phyloP scores from a whole-genome alignment of 768 basidiomycete species.

The Amanita thiersii region DNA sequence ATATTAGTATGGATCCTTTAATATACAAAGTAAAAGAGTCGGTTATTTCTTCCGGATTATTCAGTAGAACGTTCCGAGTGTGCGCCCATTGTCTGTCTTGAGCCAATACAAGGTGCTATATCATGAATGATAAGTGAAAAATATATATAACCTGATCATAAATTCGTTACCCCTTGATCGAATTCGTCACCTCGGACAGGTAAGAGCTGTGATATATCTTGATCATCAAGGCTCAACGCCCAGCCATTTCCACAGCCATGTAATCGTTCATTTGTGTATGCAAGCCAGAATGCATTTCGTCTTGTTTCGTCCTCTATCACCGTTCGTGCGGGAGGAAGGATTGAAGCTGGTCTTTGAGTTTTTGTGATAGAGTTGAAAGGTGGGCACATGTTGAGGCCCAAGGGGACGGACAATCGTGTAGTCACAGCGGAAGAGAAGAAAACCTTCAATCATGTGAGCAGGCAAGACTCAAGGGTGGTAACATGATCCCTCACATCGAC shows the following conservation, averaged over 20 bases:
- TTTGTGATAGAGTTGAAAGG: slow-evolving; percentile 63
- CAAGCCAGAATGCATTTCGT: slow-evolving; percentile 67
- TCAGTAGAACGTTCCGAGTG: slow-evolving; percentile 47
- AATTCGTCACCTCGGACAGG: slow-evolving; percentile 56
- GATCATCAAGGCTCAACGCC: slow-evolving; percentile 64
- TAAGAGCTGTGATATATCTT: slow-evolving; percentile 64
- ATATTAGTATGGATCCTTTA: slow-evolving; percentile 61
- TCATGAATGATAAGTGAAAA: slow-evolving; percentile 6
- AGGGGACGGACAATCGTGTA: slow-evolving; percentile 51
- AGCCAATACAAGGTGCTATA: slow-evolving; percentile 37
- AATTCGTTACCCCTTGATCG: slow-evolving; percentile 44
- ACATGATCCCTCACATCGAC: slow-evolving; percentile 62
- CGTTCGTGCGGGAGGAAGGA: slow-evolving; percentile 50
- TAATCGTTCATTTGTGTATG: slow-evolving; percentile 61
- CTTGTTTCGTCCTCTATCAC: slow-evolving; percentile 65
- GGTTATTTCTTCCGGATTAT: slow-evolving; percentile 51
- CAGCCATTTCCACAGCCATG: slow-evolving; percentile 64
- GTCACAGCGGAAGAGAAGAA: slow-evolving; percentile 51
- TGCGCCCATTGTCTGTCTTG: slow-evolving; percentile 63
- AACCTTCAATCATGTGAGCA: too few species aligned
- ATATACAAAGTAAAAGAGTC: slow-evolving; percentile 69
- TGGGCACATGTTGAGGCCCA: slow-evolving; percentile 61
- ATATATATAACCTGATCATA: not conserved
- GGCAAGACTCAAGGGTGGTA: too few species aligned
- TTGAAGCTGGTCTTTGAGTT: slow-evolving; percentile 44